These are phyloP conservation scores for Xylaria digitata DNA, from an alignment of 2,329 filamentous ascomycete genomes.

Conservation along the genomic window DNA sequence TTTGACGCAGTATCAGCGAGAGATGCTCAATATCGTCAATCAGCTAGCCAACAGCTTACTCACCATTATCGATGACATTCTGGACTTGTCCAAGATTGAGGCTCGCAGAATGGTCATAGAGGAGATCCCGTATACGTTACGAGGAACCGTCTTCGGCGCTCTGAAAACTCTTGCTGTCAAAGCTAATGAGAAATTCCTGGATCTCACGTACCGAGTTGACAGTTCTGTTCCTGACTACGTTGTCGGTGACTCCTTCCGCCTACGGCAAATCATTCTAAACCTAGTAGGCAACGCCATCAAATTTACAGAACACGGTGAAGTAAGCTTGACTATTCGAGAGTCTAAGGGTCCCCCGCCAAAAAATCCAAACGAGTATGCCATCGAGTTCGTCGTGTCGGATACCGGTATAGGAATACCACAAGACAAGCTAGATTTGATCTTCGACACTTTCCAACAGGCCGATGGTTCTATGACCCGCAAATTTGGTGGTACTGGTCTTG, in stretches of 20 bases:
- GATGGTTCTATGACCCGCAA: slow-evolving; percentile 96
- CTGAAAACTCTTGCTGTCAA: slow-evolving; percentile 97
- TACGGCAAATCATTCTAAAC: slow-evolving; percentile 96
- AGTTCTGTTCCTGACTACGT: slow-evolving; percentile 94
- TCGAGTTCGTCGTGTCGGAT: slow-evolving; percentile 95
- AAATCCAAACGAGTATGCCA: slow-evolving; percentile 82
- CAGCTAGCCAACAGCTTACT: slow-evolving; percentile 95
- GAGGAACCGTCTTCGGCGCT: slow-evolving; percentile 95
- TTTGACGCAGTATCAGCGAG: slow-evolving; percentile 91
- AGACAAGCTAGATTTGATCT: slow-evolving; percentile 96
- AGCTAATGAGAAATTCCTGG: slow-evolving; percentile 94
- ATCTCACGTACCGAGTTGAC: slow-evolving; percentile 93
- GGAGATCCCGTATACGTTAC: slow-evolving; percentile 94
- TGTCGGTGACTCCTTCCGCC: slow-evolving; percentile 93
- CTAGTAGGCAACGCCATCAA: slow-evolving; percentile 98
- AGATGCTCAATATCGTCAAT: slow-evolving; percentile 99
- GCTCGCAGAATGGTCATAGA: slow-evolving; percentile 98
- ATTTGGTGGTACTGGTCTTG: slow-evolving; percentile 94
- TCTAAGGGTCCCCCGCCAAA: slow-evolving; percentile 72
- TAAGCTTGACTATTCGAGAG: slow-evolving; percentile 89
- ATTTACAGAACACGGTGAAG: slow-evolving; percentile 96
- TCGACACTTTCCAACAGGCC: slow-evolving; percentile 98
- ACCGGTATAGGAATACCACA: slow-evolving; percentile 96
- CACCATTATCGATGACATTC: slow-evolving; percentile 92
- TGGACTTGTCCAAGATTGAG: slow-evolving; percentile 85